Conservation (phyloP, 2,329 filamentous ascomycete species). For the Colletotrichum coccodes region DNA sequence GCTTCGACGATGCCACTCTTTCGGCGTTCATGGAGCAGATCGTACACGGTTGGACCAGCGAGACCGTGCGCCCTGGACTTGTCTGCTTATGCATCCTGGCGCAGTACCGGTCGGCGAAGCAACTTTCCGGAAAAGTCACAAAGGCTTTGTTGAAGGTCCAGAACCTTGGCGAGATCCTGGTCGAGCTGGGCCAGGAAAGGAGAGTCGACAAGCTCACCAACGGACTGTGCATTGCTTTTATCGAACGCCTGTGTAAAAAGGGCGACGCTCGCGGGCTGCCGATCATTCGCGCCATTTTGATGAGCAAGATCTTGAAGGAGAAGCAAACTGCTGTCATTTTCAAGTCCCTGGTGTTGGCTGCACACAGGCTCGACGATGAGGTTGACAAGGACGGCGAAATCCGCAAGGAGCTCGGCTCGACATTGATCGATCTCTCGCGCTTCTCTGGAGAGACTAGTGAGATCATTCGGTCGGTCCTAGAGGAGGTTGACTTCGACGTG, state of each 20-base stretch:
- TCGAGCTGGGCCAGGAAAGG: slow-evolving; percentile 71
- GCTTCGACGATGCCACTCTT: slow-evolving; percentile 82
- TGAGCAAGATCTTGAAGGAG: slow-evolving; percentile 68
- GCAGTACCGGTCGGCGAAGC: slow-evolving; percentile 78
- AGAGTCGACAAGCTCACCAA: slow-evolving; percentile 77
- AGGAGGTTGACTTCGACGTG: slow-evolving; percentile 76
- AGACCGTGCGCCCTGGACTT: slow-evolving; percentile 78
- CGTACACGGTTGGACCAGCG: slow-evolving; percentile 77
- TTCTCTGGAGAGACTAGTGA: slow-evolving; percentile 66
- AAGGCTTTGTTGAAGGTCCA: slow-evolving; percentile 74
- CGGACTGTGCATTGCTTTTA: slow-evolving; percentile 74
- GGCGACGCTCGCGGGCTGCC: slow-evolving; percentile 66
- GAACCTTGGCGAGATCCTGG: slow-evolving; percentile 67
- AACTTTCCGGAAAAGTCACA: slow-evolving; percentile 75
- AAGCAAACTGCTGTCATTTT: slow-evolving; percentile 73
- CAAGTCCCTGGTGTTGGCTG: slow-evolving; percentile 71
- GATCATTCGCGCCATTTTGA: slow-evolving; percentile 70
- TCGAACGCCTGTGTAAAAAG: slow-evolving; percentile 70
- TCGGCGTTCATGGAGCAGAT: slow-evolving; percentile 91
- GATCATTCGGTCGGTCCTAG: slow-evolving; percentile 74
- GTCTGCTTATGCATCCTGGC: slow-evolving; percentile 85
- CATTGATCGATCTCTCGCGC: slow-evolving; percentile 74
- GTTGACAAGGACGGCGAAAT: slow-evolving; percentile 64
- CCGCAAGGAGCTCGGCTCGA: slow-evolving; percentile 72
- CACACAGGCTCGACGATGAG: slow-evolving; percentile 65